Percentiles rank a stretch among this genome's conserved stretches.
phyloP scores from a whole-genome alignment of 495 filamentous ascomycete species.

The Penicillium diatomitis region DNA sequence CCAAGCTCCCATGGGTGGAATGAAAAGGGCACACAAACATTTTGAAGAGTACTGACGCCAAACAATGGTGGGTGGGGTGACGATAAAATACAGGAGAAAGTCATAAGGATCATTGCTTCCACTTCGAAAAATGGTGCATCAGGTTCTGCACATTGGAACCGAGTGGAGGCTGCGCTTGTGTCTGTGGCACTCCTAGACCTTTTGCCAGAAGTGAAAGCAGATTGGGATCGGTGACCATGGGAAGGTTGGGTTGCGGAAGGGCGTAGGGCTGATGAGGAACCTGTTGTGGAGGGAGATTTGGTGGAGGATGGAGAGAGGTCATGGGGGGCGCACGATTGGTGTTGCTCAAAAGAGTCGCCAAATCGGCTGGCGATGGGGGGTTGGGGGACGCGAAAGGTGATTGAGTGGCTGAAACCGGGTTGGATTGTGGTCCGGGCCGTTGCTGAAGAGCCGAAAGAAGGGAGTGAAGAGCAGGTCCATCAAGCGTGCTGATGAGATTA shows the following conservation, averaged over 20 bases:
- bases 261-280: slow-evolving; percentile 27
- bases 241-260: slow-evolving; percentile 22
- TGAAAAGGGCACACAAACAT: not conserved
- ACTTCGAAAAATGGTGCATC: slow-evolving; percentile 52
- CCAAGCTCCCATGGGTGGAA: slow-evolving; percentile 12
- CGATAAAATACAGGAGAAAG: slow-evolving; percentile 6
- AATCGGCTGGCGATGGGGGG: slow-evolving; percentile 38
- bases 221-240: slow-evolving; percentile 31
- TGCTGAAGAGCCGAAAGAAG: slow-evolving; percentile 53
- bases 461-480: slow-evolving; percentile 62
- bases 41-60: no score
- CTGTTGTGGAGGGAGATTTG: slow-evolving; percentile 3
- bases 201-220: slow-evolving; percentile 39
- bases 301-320: slow-evolving; percentile 23
- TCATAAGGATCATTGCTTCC: slow-evolving; percentile 44
- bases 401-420: slow-evolving; percentile 32
- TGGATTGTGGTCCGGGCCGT: slow-evolving; percentile 32
- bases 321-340: slow-evolving; percentile 31
- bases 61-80: no score
- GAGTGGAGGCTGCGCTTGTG: slow-evolving; percentile 30
- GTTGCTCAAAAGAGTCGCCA: slow-evolving; percentile 49
- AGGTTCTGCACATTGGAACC: slow-evolving; percentile 48
- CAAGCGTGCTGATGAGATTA: slow-evolving; percentile 48
- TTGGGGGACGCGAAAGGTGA: slow-evolving; percentile 27
- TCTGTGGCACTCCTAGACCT: slow-evolving; percentile 29